A percentile compares a stretch with the other conserved stretches of the same genome.
phyloP scores from a whole-genome alignment of 2,329 filamentous ascomycete genomes.

The Alternaria sp. region DNA sequence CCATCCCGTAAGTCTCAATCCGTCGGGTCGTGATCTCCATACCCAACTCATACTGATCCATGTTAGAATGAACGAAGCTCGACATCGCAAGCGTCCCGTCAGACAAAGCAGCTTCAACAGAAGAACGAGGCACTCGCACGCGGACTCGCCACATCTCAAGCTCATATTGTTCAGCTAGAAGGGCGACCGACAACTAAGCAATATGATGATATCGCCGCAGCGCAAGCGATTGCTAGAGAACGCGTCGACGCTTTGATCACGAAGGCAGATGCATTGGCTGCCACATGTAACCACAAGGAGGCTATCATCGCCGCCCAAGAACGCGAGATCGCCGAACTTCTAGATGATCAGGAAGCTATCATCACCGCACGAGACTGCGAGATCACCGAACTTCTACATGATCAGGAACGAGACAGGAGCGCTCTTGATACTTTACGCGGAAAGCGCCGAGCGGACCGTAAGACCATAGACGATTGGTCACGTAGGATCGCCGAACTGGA shows the following conservation, averaged over 20 bases:
- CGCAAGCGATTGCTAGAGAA: not conserved
- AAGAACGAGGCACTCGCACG: not conserved
- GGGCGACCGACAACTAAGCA: not conserved
- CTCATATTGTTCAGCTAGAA: not conserved
- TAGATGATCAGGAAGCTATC: not conserved
- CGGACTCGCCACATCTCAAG: accelerated
- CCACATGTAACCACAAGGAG: not conserved
- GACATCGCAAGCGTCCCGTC: not conserved
- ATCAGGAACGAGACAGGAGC: not conserved
- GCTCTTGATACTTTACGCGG: not conserved
- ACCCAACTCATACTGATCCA: not conserved
- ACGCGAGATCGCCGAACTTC: not conserved
- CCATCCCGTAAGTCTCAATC: not conserved
- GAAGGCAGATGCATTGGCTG: not conserved
- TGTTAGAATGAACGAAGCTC: not conserved
- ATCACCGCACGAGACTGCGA: not conserved
- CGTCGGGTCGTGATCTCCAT: not conserved
- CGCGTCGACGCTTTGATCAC: accelerated
- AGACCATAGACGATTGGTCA: not conserved
- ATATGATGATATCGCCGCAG: not conserved
- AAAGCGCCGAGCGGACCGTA: not conserved
- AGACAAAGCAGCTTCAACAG: not conserved
- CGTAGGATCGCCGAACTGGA: not conserved
- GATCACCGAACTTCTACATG: not conserved
- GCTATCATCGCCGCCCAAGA: not conserved